Percentiles rank a stretch among this genome's conserved stretches.
phyloP scores from a whole-genome alignment of 192 early-diverging fungal species.

The Linnemannia exigua region DNA sequence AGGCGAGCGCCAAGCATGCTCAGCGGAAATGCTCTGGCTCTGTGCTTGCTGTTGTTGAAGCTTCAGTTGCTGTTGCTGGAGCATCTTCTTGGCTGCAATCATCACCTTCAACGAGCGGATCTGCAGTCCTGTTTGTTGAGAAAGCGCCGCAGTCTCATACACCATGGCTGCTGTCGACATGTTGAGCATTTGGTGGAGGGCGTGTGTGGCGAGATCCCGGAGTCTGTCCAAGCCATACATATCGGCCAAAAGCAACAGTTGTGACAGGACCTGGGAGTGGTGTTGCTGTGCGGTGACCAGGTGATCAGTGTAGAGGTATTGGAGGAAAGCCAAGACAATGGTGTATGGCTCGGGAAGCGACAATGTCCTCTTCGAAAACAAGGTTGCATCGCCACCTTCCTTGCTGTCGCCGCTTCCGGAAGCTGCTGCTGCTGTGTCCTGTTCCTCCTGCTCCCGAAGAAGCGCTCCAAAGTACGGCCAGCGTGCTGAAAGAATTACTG shows the following conservation, averaged over 20 bases:
- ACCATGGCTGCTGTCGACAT: slow-evolving; percentile 74
- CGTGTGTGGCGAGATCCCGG: slow-evolving; percentile 67
- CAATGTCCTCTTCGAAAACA: slow-evolving; percentile 60
- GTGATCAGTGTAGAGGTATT: slow-evolving; percentile 78
- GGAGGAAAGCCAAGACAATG: slow-evolving; percentile 72
- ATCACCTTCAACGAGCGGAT: slow-evolving; percentile 67
- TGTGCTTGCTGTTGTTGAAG: slow-evolving; percentile 53
- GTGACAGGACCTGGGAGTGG: slow-evolving; percentile 73
- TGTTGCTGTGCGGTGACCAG: slow-evolving; percentile 74
- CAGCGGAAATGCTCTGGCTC: slow-evolving; percentile 43
- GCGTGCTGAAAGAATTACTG: slow-evolving; percentile 62
- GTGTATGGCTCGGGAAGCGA: slow-evolving; percentile 63
- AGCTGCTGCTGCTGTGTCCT: slow-evolving; percentile 26
- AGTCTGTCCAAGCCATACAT: slow-evolving; percentile 70
- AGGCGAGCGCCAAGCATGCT: slow-evolving; percentile 38
- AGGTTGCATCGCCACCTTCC: slow-evolving; percentile 37
- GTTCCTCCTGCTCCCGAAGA: slow-evolving; percentile 56
- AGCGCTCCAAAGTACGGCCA: slow-evolving; percentile 72
- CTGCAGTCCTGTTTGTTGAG: slow-evolving; percentile 74
- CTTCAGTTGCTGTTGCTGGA: slow-evolving; percentile 60
- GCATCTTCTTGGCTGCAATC: slow-evolving; percentile 68
- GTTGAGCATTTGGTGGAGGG: slow-evolving; percentile 72
- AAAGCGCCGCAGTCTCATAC: slow-evolving; percentile 75
- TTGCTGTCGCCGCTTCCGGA: background rate
- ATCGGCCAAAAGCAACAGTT: slow-evolving; percentile 72